These are phyloP conservation scores for Manihot esculenta DNA, from an alignment of 441 rosid species.

Conservation along the genomic window DNA sequence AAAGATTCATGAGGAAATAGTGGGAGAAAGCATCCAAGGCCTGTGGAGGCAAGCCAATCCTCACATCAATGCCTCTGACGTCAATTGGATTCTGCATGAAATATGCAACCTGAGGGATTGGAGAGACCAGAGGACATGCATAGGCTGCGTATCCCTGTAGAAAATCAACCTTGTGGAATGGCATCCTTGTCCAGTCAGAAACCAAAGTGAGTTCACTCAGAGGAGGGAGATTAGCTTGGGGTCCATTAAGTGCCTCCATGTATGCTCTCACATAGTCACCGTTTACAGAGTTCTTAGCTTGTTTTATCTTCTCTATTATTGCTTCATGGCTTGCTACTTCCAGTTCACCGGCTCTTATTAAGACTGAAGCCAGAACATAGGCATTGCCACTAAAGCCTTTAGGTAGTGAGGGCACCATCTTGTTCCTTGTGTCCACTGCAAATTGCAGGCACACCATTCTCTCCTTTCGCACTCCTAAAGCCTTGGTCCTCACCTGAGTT, in stretches of 20 bases:
- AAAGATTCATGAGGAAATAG: constrained; percentile 30
- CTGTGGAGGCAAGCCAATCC: constrained; percentile 55
- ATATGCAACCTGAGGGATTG: constrained; percentile 65
- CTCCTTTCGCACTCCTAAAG: constrained; percentile 42
- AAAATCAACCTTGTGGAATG: constrained; percentile 57
- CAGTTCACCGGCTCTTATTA: constrained; percentile 49
- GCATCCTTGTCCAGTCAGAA: constrained; percentile 74
- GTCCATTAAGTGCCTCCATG: constrained; percentile 48
- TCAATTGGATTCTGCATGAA: constrained; percentile 60
- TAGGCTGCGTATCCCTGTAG: constrained; percentile 40
- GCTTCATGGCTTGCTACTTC: constrained; percentile 35
- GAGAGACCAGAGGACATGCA: constrained; percentile 53
- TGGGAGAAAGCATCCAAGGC: constrained; percentile 35
- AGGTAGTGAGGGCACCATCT: constrained; percentile 44
- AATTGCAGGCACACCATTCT: constrained; percentile 66
- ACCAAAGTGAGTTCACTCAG: constrained; percentile 54
- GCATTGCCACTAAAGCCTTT: constrained; percentile 61
- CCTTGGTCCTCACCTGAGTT: constrained; percentile 57
- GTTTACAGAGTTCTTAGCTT: constrained; percentile 53
- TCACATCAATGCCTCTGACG: constrained; percentile 41
- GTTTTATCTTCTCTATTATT: constrained; percentile 46
- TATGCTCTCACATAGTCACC: constrained; percentile 55
- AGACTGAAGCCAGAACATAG: constrained; percentile 52
- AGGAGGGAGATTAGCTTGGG: constrained; percentile 48
- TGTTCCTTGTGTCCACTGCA: constrained; percentile 59